A percentile compares a stretch with the other conserved stretches of the same genome.
Evolutionary conservation across 495 filamentous ascomycete genomes (phyloP).

Genomic region (Hypoxylon lienhwacheense): DNA sequence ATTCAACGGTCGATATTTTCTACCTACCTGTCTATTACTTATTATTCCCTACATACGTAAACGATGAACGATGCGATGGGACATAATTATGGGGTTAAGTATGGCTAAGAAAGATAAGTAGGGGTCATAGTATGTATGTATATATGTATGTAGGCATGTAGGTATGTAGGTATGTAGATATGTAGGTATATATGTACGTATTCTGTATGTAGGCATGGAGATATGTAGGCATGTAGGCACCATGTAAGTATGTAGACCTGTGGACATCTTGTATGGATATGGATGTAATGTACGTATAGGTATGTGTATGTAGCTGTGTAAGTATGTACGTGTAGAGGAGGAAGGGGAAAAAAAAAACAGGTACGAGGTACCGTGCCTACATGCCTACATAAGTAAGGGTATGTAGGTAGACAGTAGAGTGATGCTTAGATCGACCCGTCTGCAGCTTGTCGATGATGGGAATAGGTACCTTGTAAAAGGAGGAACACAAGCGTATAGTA

Average conservation of each 20-base stretch:
- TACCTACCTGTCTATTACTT: conserved; percentile 22
- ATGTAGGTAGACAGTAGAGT: conserved; percentile 21
- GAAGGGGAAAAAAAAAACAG: background rate
- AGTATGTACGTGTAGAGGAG: background rate
- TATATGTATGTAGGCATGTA: conserved; percentile 13
- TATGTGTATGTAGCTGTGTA: conserved; percentile 8
- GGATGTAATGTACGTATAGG: background rate
- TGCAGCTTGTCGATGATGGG: conserved; percentile 34
- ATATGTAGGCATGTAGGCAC: conserved; percentile 2
- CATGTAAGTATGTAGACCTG: too few species aligned
- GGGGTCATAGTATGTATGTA: conserved; percentile 20
- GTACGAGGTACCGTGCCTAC: conserved; percentile 18
- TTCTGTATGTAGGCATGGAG: too few species aligned
- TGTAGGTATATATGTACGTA: conserved; percentile 14
- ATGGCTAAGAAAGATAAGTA: conserved; percentile 39
- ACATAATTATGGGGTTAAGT: conserved; percentile 37
- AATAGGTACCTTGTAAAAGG: conserved; percentile 27
- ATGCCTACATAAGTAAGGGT: conserved; percentile 28
- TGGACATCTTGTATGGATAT: background rate
- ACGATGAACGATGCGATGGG: conserved; percentile 35
- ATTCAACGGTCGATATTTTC: conserved; percentile 32
- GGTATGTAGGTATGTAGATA: conserved; percentile 14
- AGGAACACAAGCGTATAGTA: conserved; percentile 4
- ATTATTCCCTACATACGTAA: conserved; percentile 36
- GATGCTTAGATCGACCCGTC: conserved; percentile 35